These are phyloP conservation scores for Pilaira anomala DNA, from an alignment of 192 early-diverging fungal species.

Conservation along the genomic window DNA sequence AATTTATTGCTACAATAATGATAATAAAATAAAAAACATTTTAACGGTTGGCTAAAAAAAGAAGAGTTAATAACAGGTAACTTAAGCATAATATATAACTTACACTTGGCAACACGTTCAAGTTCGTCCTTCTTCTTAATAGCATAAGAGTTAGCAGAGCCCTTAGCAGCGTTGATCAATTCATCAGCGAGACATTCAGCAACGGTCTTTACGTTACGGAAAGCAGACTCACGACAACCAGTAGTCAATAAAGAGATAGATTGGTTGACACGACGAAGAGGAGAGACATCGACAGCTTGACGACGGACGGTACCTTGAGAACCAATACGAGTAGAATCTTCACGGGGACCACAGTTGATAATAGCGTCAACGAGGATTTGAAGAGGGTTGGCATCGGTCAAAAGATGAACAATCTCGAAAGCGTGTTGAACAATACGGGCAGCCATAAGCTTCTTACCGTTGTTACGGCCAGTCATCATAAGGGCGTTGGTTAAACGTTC, in stretches of 20 bases:
- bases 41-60: constrained; percentile 4
- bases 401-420: constrained; percentile 98
- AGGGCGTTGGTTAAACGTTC: constrained; percentile 99
- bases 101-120: constrained; percentile 81
- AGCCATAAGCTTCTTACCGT: constrained; percentile 99
- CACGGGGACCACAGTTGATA: constrained; percentile 98
- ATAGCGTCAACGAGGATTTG: constrained; percentile 98
- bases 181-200: constrained; percentile 99
- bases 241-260: constrained; percentile 92
- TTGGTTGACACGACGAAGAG: constrained; percentile 97
- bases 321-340: constrained; percentile 99
- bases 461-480: constrained; percentile 99
- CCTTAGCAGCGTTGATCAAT: constrained; percentile 96
- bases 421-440: constrained; percentile 99
- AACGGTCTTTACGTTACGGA: constrained; percentile 99
- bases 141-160: constrained; percentile 99
- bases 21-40: background rate
- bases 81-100: background rate
- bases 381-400: constrained; percentile 98
- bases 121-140: constrained; percentile 99
- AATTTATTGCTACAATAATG: too few species aligned
- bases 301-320: constrained; percentile 97
- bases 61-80: background rate
- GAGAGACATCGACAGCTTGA: constrained; percentile 99
- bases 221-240: constrained; percentile 96